These are phyloP conservation scores for Capniomyces stellatus DNA, from an alignment of 371 early-diverging fungal genomes.

Conservation along the genomic window DNA sequence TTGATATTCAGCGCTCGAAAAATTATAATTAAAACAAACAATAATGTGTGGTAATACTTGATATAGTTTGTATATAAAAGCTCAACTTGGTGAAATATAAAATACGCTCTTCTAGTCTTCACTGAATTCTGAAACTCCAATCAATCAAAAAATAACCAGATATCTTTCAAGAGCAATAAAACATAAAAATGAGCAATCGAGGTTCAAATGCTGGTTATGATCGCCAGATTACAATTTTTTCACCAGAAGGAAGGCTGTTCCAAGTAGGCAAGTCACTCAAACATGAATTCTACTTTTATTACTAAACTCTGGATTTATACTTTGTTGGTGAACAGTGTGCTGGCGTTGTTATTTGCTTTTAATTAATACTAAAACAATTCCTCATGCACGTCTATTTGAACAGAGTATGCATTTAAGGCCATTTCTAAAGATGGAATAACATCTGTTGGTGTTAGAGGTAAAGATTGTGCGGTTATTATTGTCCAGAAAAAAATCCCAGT, in stretches of 20 bases:
- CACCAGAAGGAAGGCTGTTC: conserved; percentile 95
- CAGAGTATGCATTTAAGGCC: conserved; percentile 98
- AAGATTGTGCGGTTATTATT: conserved; percentile 79
- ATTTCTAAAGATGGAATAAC: conserved; percentile 90
- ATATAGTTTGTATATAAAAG: no score
- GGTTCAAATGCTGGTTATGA: conserved; percentile 80
- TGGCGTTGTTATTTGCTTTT: background rate
- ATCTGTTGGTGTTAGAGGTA: conserved; percentile 85
- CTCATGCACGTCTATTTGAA: background rate
- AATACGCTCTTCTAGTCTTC: no score
- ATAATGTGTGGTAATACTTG: no score
- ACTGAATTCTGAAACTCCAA: no score
- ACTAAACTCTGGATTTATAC: background rate
- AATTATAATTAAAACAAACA: no score
- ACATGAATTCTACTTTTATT: background rate
- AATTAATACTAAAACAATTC: background rate
- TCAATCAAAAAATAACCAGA: no score
- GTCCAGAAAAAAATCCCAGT: conserved; percentile 91
- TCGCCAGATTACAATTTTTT: conserved; percentile 96
- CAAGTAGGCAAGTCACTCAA: conserved; percentile 74
- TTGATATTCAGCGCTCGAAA: no score
- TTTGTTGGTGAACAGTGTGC: conserved; percentile 4
- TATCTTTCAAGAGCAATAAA: no score
- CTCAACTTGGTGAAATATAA: no score
- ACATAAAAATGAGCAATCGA: conserved; percentile 43